Percentiles rank a stretch among this genome's conserved stretches.
Evolutionary conservation across 192 early-diverging fungal genomes (phyloP).

Genomic region (Coemansia sp.): DNA sequence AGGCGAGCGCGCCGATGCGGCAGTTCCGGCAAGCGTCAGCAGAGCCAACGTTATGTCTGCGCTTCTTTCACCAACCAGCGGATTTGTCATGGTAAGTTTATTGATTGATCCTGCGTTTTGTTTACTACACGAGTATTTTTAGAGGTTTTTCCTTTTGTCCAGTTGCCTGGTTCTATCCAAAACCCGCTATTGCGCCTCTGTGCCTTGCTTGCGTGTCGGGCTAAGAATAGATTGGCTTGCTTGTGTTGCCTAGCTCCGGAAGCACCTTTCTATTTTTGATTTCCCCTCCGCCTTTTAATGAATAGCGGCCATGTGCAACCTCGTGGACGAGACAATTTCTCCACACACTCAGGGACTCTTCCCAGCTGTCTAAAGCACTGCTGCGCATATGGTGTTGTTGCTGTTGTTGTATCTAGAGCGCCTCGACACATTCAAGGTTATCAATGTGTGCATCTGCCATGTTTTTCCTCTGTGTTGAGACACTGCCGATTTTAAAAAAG

Average conservation of each 20-base stretch:
- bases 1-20: neutral
- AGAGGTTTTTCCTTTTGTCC: neutral
- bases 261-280: neutral
- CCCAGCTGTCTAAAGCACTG: neutral
- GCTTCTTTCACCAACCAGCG: conserved; percentile 12
- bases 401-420: neutral
- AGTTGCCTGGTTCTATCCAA: neutral
- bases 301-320: neutral
- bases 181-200: neutral
- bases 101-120: neutral
- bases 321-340: neutral
- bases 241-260: neutral
- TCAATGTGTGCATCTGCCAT: conserved; percentile 1
- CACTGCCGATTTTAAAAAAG: neutral
- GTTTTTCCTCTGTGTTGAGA: neutral
- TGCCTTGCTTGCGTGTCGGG: neutral
- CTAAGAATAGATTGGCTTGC: neutral
- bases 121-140: conserved; percentile 9
- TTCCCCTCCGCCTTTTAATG: neutral
- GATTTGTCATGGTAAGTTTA: conserved; percentile 31
- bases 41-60: neutral
- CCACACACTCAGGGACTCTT: neutral
- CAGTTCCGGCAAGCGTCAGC: neutral
- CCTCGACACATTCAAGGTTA: neutral
- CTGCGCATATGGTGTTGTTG: neutral